Evolutionary conservation across 1,284 basidiomycete species (phyloP), one percentile per base, ranked within the genome.

Genomic region (Polyporus tsugae): DNA sequence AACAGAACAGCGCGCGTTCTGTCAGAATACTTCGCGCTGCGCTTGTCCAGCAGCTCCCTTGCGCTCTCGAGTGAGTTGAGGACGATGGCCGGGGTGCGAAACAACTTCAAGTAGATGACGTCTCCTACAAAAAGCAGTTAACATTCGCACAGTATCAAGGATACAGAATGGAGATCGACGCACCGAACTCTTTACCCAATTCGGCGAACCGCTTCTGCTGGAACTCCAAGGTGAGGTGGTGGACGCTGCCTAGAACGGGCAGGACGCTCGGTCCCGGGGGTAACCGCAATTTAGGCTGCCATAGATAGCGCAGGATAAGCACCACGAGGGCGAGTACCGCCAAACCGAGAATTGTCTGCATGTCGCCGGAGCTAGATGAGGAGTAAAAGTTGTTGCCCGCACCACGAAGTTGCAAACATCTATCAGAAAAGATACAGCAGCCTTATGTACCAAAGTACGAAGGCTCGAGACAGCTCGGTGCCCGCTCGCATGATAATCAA

Each of bases 11-110:
- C 66, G 13, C 71, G 71, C 2, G 74, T 72, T 38, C 75, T 59
- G 53, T 75, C 72, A 10, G 73, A 76, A 59, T 76, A 75, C 17
- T 73, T 72, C 35, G 70, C 70, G 55, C 70, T 70, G 17, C 72
- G 62, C 66, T 75, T 76, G 46, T 75, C 73, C 41, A 75, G 52
- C 15, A 76, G 66, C 33, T 74, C 72, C 7, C 68, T 67, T 19
- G 74, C 75, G 38, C 60, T 70, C 42, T 65, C 46, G 42, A 72
- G 38, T 6, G 75, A 73, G 63, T 73, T 75, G 44, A 75, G 46
- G 13, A 76, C 64, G 33, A 76, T 60, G 2, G 70, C 49, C 15
- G 66, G 70, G 10, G 62, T 71, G 6, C 46, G 64, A 46, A 74
- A 72, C 0, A 74, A 10, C 19, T 67, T 63, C 17, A 70, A 46